A percentile compares a stretch with the other conserved stretches of the same genome.
phyloP scores from a whole-genome alignment of 805 yeast species.

The Spencermartinsiella europaea region DNA sequence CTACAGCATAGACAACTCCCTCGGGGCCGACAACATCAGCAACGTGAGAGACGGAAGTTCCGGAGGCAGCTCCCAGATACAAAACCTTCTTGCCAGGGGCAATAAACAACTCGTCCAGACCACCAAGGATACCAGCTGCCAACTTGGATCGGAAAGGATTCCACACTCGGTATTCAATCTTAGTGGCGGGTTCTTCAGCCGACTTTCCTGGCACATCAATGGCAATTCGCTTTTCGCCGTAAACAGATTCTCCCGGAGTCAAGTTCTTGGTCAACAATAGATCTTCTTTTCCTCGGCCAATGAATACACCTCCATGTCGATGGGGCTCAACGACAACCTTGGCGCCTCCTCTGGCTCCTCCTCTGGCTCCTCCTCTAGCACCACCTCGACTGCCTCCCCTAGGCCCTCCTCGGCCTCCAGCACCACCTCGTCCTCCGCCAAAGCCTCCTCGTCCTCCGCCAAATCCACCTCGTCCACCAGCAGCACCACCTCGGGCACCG shows the following conservation, averaged over 20 bases:
- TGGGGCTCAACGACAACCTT: slow-evolving; percentile 98
- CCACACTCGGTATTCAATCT: slow-evolving; percentile 99
- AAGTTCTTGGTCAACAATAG: slow-evolving; percentile 91
- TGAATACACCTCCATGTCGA: slow-evolving; percentile 96
- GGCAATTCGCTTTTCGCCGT: slow-evolving; percentile 95
- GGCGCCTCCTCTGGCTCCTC: slow-evolving; percentile 66
- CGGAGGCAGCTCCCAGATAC: slow-evolving; percentile 98
- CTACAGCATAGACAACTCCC: slow-evolving; percentile 98
- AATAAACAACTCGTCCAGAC: slow-evolving; percentile 94
- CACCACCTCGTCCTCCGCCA: slow-evolving; percentile 31
- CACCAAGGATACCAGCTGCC: slow-evolving; percentile 99
- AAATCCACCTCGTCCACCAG: slow-evolving; percentile 30
- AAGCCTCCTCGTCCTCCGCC: slow-evolving; percentile 31
- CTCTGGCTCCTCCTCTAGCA: slow-evolving; percentile 51
- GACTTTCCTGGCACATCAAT: slow-evolving; percentile 90
- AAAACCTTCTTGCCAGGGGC: slow-evolving; percentile 98
- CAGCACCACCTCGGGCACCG: slow-evolving; percentile 35
- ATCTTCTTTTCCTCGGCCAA: slow-evolving; percentile 99
- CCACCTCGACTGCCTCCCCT: slow-evolving; percentile 53
- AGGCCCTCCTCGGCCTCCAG: slow-evolving; percentile 44
- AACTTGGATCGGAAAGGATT: slow-evolving; percentile 99
- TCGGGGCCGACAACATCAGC: slow-evolving; percentile 98
- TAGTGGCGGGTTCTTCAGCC: slow-evolving; percentile 62
- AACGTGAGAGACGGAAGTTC: slow-evolving; percentile 98
- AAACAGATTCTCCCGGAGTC: slow-evolving; percentile 98